Percentiles rank a stretch among this genome's conserved stretches.
These are phyloP conservation scores for Nothopassalora personata DNA, from an alignment of 2,329 filamentous ascomycete genomes.

Conservation along the genomic window DNA sequence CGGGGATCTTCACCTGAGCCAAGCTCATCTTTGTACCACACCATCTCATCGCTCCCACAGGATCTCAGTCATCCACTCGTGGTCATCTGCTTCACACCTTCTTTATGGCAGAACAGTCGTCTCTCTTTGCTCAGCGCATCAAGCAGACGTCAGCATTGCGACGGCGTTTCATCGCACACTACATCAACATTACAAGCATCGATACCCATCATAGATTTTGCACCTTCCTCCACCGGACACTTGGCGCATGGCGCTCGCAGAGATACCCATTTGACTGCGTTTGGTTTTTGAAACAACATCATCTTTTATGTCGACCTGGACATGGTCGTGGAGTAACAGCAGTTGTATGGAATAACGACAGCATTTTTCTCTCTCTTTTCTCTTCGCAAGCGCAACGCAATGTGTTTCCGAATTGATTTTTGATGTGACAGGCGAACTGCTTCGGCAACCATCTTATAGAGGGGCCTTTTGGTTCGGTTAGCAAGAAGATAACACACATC, in stretches of 20 bases:
- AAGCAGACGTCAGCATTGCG: constrained; percentile 18
- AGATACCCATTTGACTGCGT: constrained; percentile 20
- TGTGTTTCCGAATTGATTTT: neutral
- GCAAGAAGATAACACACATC: neutral
- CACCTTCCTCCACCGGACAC: constrained; percentile 21
- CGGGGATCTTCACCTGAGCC: constrained; percentile 5
- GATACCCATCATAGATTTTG: constrained; percentile 18
- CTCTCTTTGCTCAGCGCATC: constrained; percentile 9
- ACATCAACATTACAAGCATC: constrained; percentile 13
- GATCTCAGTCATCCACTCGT: constrained; percentile 10
- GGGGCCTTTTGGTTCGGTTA: neutral
- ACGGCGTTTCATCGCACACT: constrained; percentile 14
- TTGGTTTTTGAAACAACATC: constrained; percentile 1
- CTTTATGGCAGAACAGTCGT: neutral
- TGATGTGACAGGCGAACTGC: neutral
- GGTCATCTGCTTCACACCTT: constrained; percentile 13
- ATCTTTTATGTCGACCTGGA: neutral
- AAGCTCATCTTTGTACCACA: constrained; percentile 9
- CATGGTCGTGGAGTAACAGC: neutral
- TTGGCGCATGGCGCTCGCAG: constrained; percentile 20
- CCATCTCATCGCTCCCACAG: constrained; percentile 6
- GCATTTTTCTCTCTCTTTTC: neutral
- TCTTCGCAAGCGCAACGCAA: neutral
- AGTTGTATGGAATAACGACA: constrained; percentile 9
- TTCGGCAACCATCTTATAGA: neutral